These are phyloP conservation scores for Willaertia magna DNA, from an alignment of 208 protist species.

Conservation along the genomic window DNA sequence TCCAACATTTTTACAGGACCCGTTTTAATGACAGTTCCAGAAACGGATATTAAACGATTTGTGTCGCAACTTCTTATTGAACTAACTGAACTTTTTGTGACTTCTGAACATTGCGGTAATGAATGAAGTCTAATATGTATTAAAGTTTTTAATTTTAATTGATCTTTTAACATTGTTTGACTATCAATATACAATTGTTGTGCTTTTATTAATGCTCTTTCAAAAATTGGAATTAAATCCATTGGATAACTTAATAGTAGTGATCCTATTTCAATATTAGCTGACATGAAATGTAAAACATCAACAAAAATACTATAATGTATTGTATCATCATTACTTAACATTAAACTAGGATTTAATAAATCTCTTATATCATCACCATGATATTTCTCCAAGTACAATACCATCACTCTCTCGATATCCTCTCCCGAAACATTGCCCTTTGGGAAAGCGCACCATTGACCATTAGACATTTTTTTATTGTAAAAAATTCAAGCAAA, in stretches of 20 bases:
- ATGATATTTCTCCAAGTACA: background rate
- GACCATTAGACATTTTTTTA: too few species aligned
- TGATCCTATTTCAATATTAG: conserved; percentile 27
- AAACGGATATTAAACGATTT: conserved; percentile 23
- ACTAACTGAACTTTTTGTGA: conserved; percentile 18
- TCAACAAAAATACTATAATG: background rate
- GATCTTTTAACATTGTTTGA: background rate
- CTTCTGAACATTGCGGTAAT: conserved; percentile 22
- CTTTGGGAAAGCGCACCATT: background rate
- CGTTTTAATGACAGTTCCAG: conserved; percentile 43
- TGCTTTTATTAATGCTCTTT: conserved; percentile 15
- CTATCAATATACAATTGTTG: conserved; percentile 19
- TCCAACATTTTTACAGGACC: conserved; percentile 38
- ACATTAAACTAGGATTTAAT: background rate
- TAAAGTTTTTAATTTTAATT: conserved; percentile 9
- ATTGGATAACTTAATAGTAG: conserved; percentile 27
- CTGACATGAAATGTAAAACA: background rate
- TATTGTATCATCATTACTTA: background rate
- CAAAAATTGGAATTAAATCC: conserved; percentile 33
- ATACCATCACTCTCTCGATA: background rate
- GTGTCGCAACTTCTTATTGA: conserved; percentile 32
- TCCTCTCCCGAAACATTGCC: background rate
- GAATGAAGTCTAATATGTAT: conserved; percentile 25
- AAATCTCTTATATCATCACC: background rate
- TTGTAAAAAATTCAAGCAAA: too few species aligned